Conservation (phyloP, 2,329 filamentous ascomycete species). For the Epichloe sp. region DNA sequence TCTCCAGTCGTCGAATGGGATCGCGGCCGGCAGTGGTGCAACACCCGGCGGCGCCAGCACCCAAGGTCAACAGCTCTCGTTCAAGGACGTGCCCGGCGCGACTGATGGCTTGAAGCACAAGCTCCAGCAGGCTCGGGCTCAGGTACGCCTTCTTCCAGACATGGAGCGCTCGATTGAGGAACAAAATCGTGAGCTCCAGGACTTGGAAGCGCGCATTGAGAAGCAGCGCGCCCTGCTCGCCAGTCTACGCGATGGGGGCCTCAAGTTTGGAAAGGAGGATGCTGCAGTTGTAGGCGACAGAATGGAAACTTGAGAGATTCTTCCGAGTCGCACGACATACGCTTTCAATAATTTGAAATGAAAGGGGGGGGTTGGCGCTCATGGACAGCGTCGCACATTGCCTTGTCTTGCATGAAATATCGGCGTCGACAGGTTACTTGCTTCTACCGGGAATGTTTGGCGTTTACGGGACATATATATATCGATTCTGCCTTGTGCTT, state of each 20-base stretch:
- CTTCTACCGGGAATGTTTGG: background rate
- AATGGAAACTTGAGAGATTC: constrained; percentile 26
- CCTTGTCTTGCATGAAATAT: background rate
- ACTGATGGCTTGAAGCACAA: constrained; percentile 72
- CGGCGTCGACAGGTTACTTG: background rate
- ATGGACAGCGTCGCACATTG: background rate
- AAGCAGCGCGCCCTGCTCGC: constrained; percentile 47
- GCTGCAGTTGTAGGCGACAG: constrained; percentile 16
- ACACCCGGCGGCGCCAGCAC: constrained; percentile 21
- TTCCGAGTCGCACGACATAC: background rate
- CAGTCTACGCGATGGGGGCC: constrained; percentile 35
- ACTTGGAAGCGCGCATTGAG: constrained; percentile 50
- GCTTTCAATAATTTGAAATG: background rate
- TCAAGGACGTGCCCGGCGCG: constrained; percentile 68
- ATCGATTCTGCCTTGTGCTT: background rate
- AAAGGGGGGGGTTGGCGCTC: background rate
- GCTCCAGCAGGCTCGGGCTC: constrained; percentile 61
- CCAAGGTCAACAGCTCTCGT: constrained; percentile 27
- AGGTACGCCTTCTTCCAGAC: constrained; percentile 55
- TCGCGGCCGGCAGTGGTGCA: constrained; percentile 25
- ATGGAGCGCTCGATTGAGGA: constrained; percentile 52
- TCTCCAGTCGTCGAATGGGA: constrained; percentile 26
- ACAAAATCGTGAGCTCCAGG: constrained; percentile 57
- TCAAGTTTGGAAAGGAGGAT: constrained; percentile 20
- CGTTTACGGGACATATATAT: background rate